Evolutionary conservation across 257 asterid genomes (phyloP), one percentile per base, ranked within the genome.

Genomic region (Nicotiana noctiflora): DNA sequence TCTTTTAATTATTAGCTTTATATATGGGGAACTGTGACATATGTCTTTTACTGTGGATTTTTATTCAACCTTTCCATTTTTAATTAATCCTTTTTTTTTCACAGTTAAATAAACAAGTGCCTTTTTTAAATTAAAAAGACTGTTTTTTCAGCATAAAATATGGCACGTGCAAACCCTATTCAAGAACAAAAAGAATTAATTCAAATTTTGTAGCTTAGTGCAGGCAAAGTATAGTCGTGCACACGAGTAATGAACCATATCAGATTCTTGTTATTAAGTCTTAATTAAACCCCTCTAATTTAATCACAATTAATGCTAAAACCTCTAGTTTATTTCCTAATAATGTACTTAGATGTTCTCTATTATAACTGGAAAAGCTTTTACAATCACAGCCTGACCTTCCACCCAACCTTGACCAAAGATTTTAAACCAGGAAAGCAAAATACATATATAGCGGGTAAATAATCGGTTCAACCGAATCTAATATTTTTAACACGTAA

Each of bases 1-100:
- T 85, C 57, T 80, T 83, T 86, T 77, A 72, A 75, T 81, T 86
- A 60, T 53, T 29, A n/a, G 17, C 82, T 77, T 83, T 62, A 79
- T 74, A 70, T 70, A 78, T 82, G 88, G 94, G 86, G 83, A 76
- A 80, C 21, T 84, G 93, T 88, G 93, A 88, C 84, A 83, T 89
- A 67, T 87, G 90, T 86, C 89, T 86, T 87, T 83, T 81, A 76
- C 84, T 88, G 88, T 87, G 87, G 23, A 85, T 79, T 82, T 82
- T 76, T 75, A 78, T 86, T 89, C 86, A 85, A 83, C 81, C 46
- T 82, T 67, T 84, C 82, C 61, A 67, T 65, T 80, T 51, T 21
- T 75, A 53, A 44, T 77, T 7, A 18, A 17, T 31, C 18, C 18
- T 19, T 67, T 52, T 40, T 15, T 55, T n/a, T n/a, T n/a, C n/a